phyloP scores from a whole-genome alignment of 2,329 filamentous ascomycete species.

The Ophiostoma quercus region DNA sequence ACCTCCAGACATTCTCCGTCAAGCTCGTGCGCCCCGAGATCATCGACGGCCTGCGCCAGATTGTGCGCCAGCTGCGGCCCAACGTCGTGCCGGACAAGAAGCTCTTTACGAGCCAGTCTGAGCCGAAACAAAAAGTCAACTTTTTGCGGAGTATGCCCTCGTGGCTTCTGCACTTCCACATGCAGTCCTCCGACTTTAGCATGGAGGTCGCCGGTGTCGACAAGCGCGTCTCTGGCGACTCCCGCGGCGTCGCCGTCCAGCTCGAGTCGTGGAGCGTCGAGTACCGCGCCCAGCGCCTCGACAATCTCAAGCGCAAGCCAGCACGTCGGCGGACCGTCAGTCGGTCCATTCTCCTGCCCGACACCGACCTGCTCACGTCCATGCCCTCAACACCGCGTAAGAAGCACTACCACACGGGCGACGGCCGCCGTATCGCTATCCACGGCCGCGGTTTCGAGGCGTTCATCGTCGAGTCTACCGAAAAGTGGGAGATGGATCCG shows the following conservation, averaged over 20 bases:
- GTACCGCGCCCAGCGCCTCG: constrained; percentile 76
- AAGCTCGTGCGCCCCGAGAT: constrained; percentile 91
- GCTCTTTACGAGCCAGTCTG: constrained; percentile 42
- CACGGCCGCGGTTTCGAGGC: constrained; percentile 81
- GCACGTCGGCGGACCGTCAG: constrained; percentile 69
- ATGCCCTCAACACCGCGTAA: constrained; percentile 50
- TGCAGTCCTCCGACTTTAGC: constrained; percentile 85
- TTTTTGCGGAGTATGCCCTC: constrained; percentile 72
- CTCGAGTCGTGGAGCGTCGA: constrained; percentile 83
- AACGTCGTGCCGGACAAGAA: constrained; percentile 64
- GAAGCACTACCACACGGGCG: constrained; percentile 53
- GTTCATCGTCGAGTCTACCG: constrained; percentile 81
- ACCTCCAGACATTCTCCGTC: constrained; percentile 78
- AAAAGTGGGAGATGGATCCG: constrained; percentile 77
- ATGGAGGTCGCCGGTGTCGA: constrained; percentile 88
- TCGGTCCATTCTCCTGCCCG: constrained; percentile 60
- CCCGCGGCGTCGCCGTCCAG: constrained; percentile 77
- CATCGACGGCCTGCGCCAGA: constrained; percentile 84
- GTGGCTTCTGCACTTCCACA: constrained; percentile 78
- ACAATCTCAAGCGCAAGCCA: constrained; percentile 54
- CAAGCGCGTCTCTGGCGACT: constrained; percentile 71
- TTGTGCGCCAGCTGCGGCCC: constrained; percentile 74
- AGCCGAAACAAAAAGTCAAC: constrained; percentile 54
- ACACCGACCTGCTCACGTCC: constrained; percentile 56
- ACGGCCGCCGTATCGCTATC: constrained; percentile 76